phyloP scores from a whole-genome alignment of 345 rosid species.

The Fremontodendron californicum region DNA sequence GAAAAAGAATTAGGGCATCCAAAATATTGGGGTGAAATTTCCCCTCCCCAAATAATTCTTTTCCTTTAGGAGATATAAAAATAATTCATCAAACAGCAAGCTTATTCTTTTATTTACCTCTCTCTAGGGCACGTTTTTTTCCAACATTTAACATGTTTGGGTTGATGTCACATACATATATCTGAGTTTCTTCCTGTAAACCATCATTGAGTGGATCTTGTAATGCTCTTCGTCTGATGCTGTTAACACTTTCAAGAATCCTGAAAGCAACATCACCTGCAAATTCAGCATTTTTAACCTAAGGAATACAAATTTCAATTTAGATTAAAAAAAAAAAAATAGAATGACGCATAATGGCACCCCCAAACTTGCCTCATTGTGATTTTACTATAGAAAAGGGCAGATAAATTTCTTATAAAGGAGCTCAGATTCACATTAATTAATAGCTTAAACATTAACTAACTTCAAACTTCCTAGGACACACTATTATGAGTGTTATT shows the following conservation, averaged over 20 bases:
- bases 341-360: neutral
- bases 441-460: neutral
- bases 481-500: neutral
- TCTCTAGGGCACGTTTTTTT: conserved; percentile 68
- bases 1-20: neutral
- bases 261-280: conserved; percentile 96
- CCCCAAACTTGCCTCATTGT: neutral
- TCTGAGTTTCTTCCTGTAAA: conserved; percentile 68
- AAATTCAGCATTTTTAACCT: conserved; percentile 20
- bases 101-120: conserved; percentile 43
- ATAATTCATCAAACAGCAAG: neutral
- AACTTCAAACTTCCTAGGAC: neutral
- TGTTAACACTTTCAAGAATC: conserved; percentile 57
- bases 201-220: conserved; percentile 53
- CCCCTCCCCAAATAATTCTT: neutral
- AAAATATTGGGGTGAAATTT: conserved; percentile 9
- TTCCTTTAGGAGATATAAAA: neutral
- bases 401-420: neutral
- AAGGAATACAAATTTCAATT: neutral
- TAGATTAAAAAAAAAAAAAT: neutral
- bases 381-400: neutral
- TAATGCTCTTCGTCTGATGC: conserved; percentile 53
- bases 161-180: conserved; percentile 88
- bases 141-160: conserved; percentile 90
- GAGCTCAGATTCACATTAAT: neutral